Evolutionary conservation across 345 rosid species (phyloP), one percentile per base, ranked within the genome.

Genomic region (Nasturtium officinale): DNA sequence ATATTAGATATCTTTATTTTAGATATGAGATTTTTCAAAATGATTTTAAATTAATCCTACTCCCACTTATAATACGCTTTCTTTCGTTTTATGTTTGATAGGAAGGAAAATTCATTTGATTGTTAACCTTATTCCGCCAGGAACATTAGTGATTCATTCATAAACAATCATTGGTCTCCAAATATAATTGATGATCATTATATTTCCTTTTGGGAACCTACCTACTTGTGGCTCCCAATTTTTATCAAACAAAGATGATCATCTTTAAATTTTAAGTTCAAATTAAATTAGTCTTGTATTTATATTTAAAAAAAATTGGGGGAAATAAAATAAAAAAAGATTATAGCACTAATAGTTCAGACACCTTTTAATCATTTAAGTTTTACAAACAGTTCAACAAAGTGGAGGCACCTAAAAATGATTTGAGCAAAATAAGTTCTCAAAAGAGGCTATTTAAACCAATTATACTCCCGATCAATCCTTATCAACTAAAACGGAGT

Each of bases 181-280:
- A 21, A 51, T 67, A 51, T 21, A 67, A 60, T 10, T 16, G 38
- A 40, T 75, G 69, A 60, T 67, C 74, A 75, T 75, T 60, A 52
- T 60, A 61, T 40, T 67, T 67, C 63, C 35, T 60, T 67, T 61
- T 60, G 11, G 62, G 73, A 51, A 69, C 78, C 73, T 75, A 75
- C 63, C 48, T 60, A 60, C 37, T n/a, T 48, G 28, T 69, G 67
- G 67, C 67, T 59, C 75, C 40, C 38, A 23, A 35, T 3, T 70
- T 67, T 26, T 54, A 17, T 42, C 15, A 16, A 38, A 6, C 21
- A 65, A 51, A 15, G 33, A 21, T 51, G 58, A 9, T 21, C 13
- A 33, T 33, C 20, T 40, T 53, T 50, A 26, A 67, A 9, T 16
- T 38, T 38, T 53, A 6, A 3, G 10, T 23, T 66, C 2, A 12